These are phyloP conservation scores for Saccharomycopsis oosterbeekiorum DNA, from an alignment of 805 yeast species.

Conservation along the genomic window DNA sequence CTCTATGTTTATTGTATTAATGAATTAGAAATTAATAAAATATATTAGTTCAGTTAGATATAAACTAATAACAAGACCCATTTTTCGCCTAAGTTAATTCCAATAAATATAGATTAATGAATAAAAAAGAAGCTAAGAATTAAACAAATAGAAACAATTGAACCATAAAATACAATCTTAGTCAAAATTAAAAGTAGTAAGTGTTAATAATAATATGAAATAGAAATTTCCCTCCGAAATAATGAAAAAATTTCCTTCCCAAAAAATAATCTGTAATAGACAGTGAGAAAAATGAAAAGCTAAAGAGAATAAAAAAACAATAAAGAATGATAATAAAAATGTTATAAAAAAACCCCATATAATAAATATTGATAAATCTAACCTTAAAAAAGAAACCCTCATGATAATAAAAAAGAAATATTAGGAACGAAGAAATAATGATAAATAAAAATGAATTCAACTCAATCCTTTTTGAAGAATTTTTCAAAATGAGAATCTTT, in stretches of 20 bases:
- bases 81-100: background rate
- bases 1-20: no score
- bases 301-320: background rate
- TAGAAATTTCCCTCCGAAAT: background rate
- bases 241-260: background rate
- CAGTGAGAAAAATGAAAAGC: background rate
- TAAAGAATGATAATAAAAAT: background rate
- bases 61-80: background rate
- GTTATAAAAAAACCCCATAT: background rate
- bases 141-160: background rate
- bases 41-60: background rate
- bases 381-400: no score
- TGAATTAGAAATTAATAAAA: background rate
- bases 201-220: background rate
- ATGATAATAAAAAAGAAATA: background rate
- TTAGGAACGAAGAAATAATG: background rate
- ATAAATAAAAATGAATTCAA: background rate
- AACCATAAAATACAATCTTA: background rate
- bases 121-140: background rate
- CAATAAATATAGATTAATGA: background rate
- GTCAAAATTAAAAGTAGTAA: background rate
- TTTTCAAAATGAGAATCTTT: conserved; percentile 59
- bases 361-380: no score
- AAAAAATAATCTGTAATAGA: background rate
- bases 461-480: conserved; percentile 21